phyloP scores from a whole-genome alignment of 2,329 filamentous ascomycete species.

The Basipetospora chlamydospora region DNA sequence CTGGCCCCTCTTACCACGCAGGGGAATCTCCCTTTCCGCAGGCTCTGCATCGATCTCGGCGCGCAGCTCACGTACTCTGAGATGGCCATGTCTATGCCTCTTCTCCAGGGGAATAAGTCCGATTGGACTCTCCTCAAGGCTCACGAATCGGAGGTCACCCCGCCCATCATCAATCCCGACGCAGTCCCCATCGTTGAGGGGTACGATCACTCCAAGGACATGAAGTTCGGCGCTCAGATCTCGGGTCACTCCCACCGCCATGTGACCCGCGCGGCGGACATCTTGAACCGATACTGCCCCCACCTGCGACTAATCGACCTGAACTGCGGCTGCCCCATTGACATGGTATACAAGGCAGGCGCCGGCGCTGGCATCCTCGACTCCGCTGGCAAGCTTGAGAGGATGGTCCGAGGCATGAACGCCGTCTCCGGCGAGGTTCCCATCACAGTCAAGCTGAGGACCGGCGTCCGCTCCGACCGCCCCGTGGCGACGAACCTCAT shows the following conservation, averaged over 20 bases:
- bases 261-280: slow-evolving; percentile 76
- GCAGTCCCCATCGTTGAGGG: slow-evolving; percentile 42
- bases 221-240: slow-evolving; percentile 86
- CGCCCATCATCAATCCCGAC: slow-evolving; percentile 49
- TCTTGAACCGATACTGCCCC: slow-evolving; percentile 61
- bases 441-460: slow-evolving; percentile 89
- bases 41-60: slow-evolving; percentile 77
- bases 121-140: slow-evolving; percentile 95
- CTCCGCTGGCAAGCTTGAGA: slow-evolving; percentile 71
- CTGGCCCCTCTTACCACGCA: slow-evolving; percentile 94
- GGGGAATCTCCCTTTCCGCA: slow-evolving; percentile 86
- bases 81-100: slow-evolving; percentile 86
- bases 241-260: slow-evolving; percentile 86
- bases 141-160: slow-evolving; percentile 64
- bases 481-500: slow-evolving; percentile 72
- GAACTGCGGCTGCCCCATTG: slow-evolving; percentile 95
- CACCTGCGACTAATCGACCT: slow-evolving; percentile 82
- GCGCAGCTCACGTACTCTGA: slow-evolving; percentile 93
- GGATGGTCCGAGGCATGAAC: slow-evolving; percentile 94
- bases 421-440: slow-evolving; percentile 79
- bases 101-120: slow-evolving; percentile 76
- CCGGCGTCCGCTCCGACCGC: slow-evolving; percentile 66
- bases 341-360: slow-evolving; percentile 77
- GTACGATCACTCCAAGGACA: slow-evolving; percentile 71
- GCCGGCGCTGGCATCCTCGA: slow-evolving; percentile 90